Evolutionary conservation across 2,329 filamentous ascomycete species (phyloP), one percentile per base, ranked within the genome.

Genomic region (Arthrobotrys sinensis): DNA sequence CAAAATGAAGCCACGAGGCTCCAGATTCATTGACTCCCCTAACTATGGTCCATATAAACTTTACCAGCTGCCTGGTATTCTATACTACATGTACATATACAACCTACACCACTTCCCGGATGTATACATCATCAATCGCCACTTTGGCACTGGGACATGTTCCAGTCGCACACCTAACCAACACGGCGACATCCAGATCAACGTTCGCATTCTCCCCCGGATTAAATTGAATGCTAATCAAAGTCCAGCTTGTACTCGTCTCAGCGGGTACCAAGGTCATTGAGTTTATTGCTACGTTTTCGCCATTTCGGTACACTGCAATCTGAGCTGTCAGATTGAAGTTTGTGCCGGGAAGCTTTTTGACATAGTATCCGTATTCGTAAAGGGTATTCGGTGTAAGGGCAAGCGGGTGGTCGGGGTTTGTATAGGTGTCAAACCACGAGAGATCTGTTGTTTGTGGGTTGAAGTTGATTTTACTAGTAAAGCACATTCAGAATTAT

Each of bases 311-410:
- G 19, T 67, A 69, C 3, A 69, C 40, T 19, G 66, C 53, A n/a
- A 69, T 69, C 36, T 62, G 53, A 10, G 66, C 66, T 4, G 66
- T 69, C 43, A 69, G 24, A 34, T 69, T 53, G 16, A 69, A 69
- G 16, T 14, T 62, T 24, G 53, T 2, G 36, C 53, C 53, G 1
- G 66, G 12, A 3, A 69, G 50, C n/a, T 62, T 62, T 21, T 40
- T 60, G 14, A 69, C 50, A 24, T 69, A 69, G 32, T 36, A 69
- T 1, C 66, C 66, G 14, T 69, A 62, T 50, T 69, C 66, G 46
- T 60, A 62, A 3, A 67, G 40, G 19, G 66, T 62, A 19, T 69
- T 62, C 1, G 50, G 53, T 7, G 40, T 40, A 11, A 69, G 32
- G 1, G 66, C 66, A 16, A 69, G 11, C 8, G 53, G 53, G 28